Base-by-base conservation (phyloP, 2,329 filamentous ascomycete genomes). In the Ophiocordyceps camponoti-saundersi region DNA sequence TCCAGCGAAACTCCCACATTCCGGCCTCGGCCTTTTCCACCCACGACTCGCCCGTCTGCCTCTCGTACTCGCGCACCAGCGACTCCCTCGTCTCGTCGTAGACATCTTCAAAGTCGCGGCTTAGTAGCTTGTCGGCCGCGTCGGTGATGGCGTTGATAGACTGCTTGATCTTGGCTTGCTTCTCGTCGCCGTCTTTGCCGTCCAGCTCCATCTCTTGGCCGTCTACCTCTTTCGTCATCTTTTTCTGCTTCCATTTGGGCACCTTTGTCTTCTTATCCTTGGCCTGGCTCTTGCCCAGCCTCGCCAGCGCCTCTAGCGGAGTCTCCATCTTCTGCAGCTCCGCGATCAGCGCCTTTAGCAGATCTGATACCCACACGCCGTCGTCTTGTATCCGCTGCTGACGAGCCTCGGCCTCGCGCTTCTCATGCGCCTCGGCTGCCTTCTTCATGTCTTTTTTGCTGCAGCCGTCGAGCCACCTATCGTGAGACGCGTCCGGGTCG, bases 401-500 rank as follows among this genome's bases (percentile, higher is more conserved):
- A 48, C 83, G 76, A 46, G 79, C 72, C 57, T 93, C 88, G 1
- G 78, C 77, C 51, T 94, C 86, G 29, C 89, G 75, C 65, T 82
- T 87, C 57, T 94, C 84, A 48, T 92, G 85, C 3, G 92, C 92
- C 52, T 85, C 87, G 40, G 81, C 86, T 0, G 92, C 92, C 51
- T 78, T 80, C 59, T 80, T 85, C 72, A 96, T 94, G 49, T 95
- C 88, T 62, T 90, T 94, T 61, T 94, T 95, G 53, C 83, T 92
- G 20, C 95, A 69, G 0, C 92, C 92, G 42, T 95, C 85, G 20
- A 98, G 67, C 92, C 92, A 98, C 30, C 75, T 76, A 65, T 98
- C 92, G 61, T 98, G 88, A 22, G 85, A 77, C 0, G 89, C 86
- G 55, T 96, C 88, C 1, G 87, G 86, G 56, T 98, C 92, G 10